phyloP scores from a whole-genome alignment of 148 eudicot genomes.

The Rhododendron williamsianum region DNA sequence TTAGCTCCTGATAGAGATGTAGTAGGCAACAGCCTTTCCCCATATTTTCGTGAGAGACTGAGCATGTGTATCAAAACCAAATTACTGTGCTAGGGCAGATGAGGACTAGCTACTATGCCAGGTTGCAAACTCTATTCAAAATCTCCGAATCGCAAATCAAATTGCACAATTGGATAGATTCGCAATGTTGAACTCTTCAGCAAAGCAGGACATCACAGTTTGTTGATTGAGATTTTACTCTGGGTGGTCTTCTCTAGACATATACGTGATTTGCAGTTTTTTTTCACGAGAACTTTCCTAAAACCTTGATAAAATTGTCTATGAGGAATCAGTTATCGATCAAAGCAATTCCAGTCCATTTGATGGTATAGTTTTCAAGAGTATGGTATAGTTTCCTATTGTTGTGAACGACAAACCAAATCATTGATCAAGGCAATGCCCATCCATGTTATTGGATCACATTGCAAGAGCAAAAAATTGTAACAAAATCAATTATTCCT shows the following conservation, averaged over 20 bases:
- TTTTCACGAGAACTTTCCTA: no score
- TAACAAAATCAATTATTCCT: background rate
- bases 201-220: background rate
- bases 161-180: background rate
- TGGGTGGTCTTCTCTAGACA: no score
- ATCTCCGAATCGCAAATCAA: background rate
- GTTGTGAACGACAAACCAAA: background rate
- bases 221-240: no score
- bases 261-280: no score
- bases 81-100: background rate
- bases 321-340: no score
- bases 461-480: background rate
- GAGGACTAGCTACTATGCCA: background rate
- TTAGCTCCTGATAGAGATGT: background rate
- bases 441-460: background rate
- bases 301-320: no score
- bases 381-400: background rate
- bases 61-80: background rate
- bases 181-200: background rate
- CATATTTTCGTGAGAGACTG: background rate
- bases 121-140: background rate
- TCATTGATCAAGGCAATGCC: background rate
- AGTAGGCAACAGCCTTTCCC: background rate
- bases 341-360: no score
- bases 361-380: no score